Conservation (phyloP, 78 protist genomes). For the Pelomyxa schiedti region DNA sequence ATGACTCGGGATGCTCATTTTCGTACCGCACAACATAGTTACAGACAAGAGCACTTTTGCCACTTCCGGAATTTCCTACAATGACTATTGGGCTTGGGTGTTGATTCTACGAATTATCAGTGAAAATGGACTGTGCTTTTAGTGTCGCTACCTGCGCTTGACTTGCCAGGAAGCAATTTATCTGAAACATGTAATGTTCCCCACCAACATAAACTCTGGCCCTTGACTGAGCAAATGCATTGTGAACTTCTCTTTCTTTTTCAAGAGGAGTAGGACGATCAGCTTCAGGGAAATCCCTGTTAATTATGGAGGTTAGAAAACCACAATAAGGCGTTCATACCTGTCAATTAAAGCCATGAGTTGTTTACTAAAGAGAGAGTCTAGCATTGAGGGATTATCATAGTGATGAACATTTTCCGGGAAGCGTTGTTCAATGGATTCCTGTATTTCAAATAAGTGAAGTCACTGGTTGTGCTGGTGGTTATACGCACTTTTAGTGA, state of each 20-base stretch:
- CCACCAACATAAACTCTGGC: slow-evolving; percentile 5
- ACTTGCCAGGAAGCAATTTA: not conserved
- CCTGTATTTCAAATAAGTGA: no score
- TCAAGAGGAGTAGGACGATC: slow-evolving; percentile 2
- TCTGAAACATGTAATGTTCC: not conserved
- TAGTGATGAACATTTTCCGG: not conserved
- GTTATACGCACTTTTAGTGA: not conserved
- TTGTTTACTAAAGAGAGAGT: no score
- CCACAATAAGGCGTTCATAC: not conserved
- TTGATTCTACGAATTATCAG: not conserved
- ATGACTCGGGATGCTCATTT: not conserved
- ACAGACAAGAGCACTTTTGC: slow-evolving; percentile 1
- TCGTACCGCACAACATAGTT: not conserved
- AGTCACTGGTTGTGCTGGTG: no score
- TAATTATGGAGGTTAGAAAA: not conserved
- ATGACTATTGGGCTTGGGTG: not conserved
- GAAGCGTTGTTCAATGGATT: not conserved
- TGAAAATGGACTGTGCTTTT: no score
- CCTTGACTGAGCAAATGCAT: not conserved
- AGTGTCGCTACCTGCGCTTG: no score
- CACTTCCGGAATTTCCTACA: not conserved
- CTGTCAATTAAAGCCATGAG: no score
- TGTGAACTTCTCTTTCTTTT: not conserved
- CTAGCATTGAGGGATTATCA: not conserved
- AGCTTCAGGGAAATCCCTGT: not conserved